phyloP scores from a whole-genome alignment of 2,329 filamentous ascomycete genomes.

The Pseudonectria foliicola region DNA sequence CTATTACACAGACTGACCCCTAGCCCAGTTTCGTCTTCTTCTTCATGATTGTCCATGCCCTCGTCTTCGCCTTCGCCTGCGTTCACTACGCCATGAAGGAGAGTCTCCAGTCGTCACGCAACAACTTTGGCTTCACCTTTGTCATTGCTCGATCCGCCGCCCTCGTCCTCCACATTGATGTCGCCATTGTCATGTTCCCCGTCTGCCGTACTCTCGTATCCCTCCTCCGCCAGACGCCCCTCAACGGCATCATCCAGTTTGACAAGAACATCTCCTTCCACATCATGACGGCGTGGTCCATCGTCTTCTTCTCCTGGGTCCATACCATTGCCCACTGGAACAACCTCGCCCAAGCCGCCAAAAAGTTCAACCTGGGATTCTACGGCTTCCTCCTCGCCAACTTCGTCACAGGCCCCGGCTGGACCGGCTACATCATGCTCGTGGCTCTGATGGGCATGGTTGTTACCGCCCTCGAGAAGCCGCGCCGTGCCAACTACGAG shows the following conservation, averaged over 20 bases:
- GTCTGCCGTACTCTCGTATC: slow-evolving; percentile 82
- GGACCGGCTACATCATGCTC: slow-evolving; percentile 83
- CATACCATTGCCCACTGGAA: slow-evolving; percentile 84
- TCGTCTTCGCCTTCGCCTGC: slow-evolving; percentile 75
- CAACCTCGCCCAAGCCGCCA: slow-evolving; percentile 72
- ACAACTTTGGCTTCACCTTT: slow-evolving; percentile 68
- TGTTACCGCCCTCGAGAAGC: slow-evolving; percentile 68
- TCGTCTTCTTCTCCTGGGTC: slow-evolving; percentile 82
- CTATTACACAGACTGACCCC: slow-evolving; percentile 6
- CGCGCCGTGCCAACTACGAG: slow-evolving; percentile 74
- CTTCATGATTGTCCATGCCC: slow-evolving; percentile 64
- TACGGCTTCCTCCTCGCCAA: slow-evolving; percentile 73
- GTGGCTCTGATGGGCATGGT: slow-evolving; percentile 72
- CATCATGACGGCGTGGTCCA: slow-evolving; percentile 78
- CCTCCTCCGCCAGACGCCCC: slow-evolving; percentile 68
- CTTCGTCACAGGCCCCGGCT: slow-evolving; percentile 71
- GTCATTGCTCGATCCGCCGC: slow-evolving; percentile 70
- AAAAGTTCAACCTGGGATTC: slow-evolving; percentile 68
- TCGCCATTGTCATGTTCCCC: slow-evolving; percentile 71
- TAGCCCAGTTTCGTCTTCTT: slow-evolving; percentile 63
- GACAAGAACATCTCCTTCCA: slow-evolving; percentile 89
- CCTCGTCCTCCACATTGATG: slow-evolving; percentile 72
- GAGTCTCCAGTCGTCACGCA: slow-evolving; percentile 57
- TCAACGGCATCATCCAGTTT: slow-evolving; percentile 82
- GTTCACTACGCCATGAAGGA: slow-evolving; percentile 76